Evolutionary conservation across 1,139 yeast genomes (phyloP).

Genomic region (Hansenula sp.): DNA sequence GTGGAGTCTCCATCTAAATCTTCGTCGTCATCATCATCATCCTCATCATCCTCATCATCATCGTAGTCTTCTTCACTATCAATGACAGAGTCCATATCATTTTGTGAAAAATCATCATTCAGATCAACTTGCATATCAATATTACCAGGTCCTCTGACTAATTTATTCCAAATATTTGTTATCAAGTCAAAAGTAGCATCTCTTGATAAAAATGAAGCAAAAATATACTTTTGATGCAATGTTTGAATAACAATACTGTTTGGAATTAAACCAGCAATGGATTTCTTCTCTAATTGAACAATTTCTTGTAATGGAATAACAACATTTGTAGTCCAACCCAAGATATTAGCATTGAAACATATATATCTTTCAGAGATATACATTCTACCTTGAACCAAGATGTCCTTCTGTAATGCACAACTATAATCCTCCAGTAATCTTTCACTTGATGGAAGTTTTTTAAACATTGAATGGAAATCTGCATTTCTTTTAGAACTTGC

Average conservation of each 20-base stretch:
- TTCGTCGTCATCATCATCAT: constrained; percentile 21
- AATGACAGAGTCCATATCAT: constrained; percentile 9
- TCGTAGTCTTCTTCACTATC: constrained; percentile 7
- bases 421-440: constrained; percentile 58
- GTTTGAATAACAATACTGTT: constrained; percentile 72
- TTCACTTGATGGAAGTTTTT: constrained; percentile 49
- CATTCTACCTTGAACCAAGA: constrained; percentile 67
- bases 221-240: constrained; percentile 62
- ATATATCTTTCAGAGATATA: constrained; percentile 56
- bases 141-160: constrained; percentile 20
- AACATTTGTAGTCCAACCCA: constrained; percentile 70
- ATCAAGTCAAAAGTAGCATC: constrained; percentile 61
- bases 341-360: constrained; percentile 67
- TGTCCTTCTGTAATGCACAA: constrained; percentile 71
- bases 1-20: constrained; percentile 5
- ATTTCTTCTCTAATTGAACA: constrained; percentile 64
- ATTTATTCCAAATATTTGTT: constrained; percentile 55
- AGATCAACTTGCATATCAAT: constrained; percentile 7
- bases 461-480: constrained; percentile 62
- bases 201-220: constrained; percentile 69
- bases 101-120: constrained; percentile 7
- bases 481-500: constrained; percentile 44
- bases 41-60: constrained; percentile 19
- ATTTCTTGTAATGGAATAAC: constrained; percentile 67
- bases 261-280: constrained; percentile 71